Evolutionary conservation across 2,329 filamentous ascomycete species (phyloP).

Genomic region (Colletotrichum incanum): DNA sequence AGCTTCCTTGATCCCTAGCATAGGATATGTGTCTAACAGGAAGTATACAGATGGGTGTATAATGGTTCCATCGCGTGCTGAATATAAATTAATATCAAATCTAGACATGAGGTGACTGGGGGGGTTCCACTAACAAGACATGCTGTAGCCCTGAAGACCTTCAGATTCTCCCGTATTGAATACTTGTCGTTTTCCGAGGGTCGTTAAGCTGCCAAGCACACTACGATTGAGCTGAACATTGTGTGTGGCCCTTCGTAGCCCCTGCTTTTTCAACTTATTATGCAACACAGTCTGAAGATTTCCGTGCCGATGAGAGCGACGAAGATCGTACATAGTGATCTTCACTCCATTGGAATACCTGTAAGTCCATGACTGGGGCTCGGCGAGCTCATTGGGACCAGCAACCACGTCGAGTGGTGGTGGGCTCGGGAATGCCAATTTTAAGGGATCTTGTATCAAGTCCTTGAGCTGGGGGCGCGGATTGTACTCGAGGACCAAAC

Average conservation of each 20-base stretch:
- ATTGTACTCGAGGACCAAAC: slow-evolving; percentile 48
- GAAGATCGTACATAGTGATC: slow-evolving; percentile 36
- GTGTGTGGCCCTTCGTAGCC: slow-evolving; percentile 9
- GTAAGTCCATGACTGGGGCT: slow-evolving; percentile 22
- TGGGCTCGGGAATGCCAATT: slow-evolving; percentile 11
- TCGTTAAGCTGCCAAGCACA: background rate
- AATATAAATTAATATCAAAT: background rate
- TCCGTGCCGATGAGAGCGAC: slow-evolving; percentile 12
- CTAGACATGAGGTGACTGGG: too few species aligned
- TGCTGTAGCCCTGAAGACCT: background rate
- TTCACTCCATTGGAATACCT: slow-evolving; percentile 16
- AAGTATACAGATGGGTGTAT: slow-evolving; percentile 41
- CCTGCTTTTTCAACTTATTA: slow-evolving; percentile 18
- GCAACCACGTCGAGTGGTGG: background rate
- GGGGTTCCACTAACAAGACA: background rate
- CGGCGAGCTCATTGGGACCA: background rate
- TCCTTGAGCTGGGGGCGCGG: slow-evolving; percentile 2
- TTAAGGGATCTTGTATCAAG: slow-evolving; percentile 43
- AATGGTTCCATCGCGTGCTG: slow-evolving; percentile 29
- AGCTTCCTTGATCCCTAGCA: slow-evolving; percentile 16
- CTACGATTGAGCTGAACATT: slow-evolving; percentile 13
- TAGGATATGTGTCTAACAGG: slow-evolving; percentile 31
- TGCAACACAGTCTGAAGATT: slow-evolving; percentile 23
- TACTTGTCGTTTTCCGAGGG: background rate
- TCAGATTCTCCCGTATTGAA: background rate